Conservation (phyloP, 2,329 filamentous ascomycete species). For the Cladosporium sp. region DNA sequence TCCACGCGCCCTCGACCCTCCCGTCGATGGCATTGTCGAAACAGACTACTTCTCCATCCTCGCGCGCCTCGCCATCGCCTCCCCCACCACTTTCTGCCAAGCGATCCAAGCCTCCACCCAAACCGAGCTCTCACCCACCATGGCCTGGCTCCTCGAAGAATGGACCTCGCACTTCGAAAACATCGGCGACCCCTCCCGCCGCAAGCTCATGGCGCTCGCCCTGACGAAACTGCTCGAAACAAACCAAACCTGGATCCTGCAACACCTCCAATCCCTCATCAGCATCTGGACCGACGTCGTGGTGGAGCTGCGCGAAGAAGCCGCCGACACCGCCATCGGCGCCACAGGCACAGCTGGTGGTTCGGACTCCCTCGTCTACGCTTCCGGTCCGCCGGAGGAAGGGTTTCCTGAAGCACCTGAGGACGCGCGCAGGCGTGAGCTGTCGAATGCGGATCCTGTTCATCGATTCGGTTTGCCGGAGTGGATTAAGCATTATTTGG, state of each 20-base stretch:
- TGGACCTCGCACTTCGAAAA: constrained; percentile 66
- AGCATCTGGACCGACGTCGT: constrained; percentile 70
- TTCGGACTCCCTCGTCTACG: constrained; percentile 39
- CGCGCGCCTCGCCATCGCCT: constrained; percentile 69
- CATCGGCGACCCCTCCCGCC: constrained; percentile 59
- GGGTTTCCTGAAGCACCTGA: constrained; percentile 38
- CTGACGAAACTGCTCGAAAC: constrained; percentile 68
- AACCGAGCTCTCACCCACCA: constrained; percentile 30
- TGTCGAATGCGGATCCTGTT: constrained; percentile 59
- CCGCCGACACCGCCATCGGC: constrained; percentile 17
- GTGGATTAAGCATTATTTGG: constrained; percentile 61
- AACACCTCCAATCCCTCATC: constrained; percentile 64
- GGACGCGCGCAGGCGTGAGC: constrained; percentile 43
- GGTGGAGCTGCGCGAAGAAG: constrained; percentile 56
- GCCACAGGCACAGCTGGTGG: too few species aligned
- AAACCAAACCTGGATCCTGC: constrained; percentile 42
- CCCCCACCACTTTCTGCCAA: constrained; percentile 62
- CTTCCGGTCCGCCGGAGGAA: constrained; percentile 27
- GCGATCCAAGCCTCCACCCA: constrained; percentile 40
- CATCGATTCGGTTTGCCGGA: constrained; percentile 59
- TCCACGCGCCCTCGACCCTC: constrained; percentile 64
- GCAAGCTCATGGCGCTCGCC: constrained; percentile 69
- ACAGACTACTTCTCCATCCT: constrained; percentile 83
- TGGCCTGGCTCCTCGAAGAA: constrained; percentile 49
- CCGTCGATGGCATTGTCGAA: constrained; percentile 69